Base-by-base conservation (phyloP, 495 filamentous ascomycete genomes). In the Xylona heveae region DNA sequence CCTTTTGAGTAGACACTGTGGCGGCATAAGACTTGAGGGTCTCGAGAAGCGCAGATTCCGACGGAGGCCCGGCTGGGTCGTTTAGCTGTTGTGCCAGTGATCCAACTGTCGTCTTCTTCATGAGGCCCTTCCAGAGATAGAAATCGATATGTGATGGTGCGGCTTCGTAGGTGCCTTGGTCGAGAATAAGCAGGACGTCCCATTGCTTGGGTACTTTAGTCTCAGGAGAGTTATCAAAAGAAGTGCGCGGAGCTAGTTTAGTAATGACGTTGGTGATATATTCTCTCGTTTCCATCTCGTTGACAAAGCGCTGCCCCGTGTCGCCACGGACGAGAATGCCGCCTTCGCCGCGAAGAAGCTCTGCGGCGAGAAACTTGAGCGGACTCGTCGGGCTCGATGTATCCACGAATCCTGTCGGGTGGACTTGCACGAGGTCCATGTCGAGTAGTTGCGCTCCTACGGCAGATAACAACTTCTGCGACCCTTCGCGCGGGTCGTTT, bases 341-440 rank as follows among this genome's bases (percentile, higher is more conserved):
- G 3, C 66, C 68, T 41, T 71, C 66, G 0, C 66, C 66, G 0
- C 66, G 44, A 19, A 73, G 43, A 28, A 66, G 51, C 45, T 73
- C 68, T 0, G 68, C 66, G 0, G 68, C 66, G n/a, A 71, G 54
- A 40, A 73, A 64, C 45, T 71, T 70, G 20, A 66, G 48, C 21
- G 43, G 37, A 5, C 44, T 38, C 1, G 20, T 8, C 3, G 51
- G 43, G 25, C 44, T 39, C 6, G 43, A 66, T 14, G 75, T 71
- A 46, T 81, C 76, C 3, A 81, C 60, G 29, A 83, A 68, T 31
- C 74, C 73, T 2, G 77, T 81, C 3, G 77, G 77, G 43, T 70
- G 64, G 14, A 68, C 53, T 44, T 68, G 64, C 8, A 68, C 62
- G 33, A 48, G 46, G 2, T 64, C 59, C 66, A 73, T 71, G 35